Percentiles rank a stretch among this genome's conserved stretches.
Evolutionary conservation across 352 stramenopile genomes (phyloP).

Genomic region (Pelagophyceae sp.): DNA sequence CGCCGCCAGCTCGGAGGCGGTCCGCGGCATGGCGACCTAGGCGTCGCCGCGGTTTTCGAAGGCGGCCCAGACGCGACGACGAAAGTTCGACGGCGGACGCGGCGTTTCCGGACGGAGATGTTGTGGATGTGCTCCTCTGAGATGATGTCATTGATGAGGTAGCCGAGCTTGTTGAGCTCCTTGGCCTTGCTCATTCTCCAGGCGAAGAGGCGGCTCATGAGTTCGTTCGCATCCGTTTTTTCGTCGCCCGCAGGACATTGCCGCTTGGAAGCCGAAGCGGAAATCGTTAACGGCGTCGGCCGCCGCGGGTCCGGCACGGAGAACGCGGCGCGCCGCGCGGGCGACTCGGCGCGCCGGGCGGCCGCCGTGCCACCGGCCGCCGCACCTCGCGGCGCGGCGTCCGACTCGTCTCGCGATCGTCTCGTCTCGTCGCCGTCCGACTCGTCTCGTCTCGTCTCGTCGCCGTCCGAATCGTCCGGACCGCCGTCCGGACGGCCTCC

Average conservation of each 20-base stretch:
- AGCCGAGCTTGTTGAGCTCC: background rate
- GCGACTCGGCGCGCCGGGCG: background rate
- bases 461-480: too few relatives aligned
- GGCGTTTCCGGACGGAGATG: background rate
- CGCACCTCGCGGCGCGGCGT: too few relatives aligned
- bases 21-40: background rate
- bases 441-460: too few relatives aligned
- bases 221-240: background rate
- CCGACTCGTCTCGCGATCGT: too few relatives aligned
- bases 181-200: background rate
- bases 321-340: background rate
- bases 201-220: background rate
- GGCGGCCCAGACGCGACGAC: background rate
- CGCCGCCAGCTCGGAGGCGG: background rate
- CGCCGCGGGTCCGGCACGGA: too few relatives aligned
- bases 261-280: background rate
- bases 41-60: background rate
- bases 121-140: slow-evolving; percentile 6
- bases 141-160: slow-evolving; percentile 7
- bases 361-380: too few relatives aligned
- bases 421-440: too few relatives aligned
- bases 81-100: background rate
- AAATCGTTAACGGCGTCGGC: background rate
- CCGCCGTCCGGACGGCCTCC: too few relatives aligned
- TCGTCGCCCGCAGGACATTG: background rate